Evolutionary conservation across 768 basidiomycete species (phyloP), one percentile per base, ranked within the genome.

Genomic region (Mycena vitilis): DNA sequence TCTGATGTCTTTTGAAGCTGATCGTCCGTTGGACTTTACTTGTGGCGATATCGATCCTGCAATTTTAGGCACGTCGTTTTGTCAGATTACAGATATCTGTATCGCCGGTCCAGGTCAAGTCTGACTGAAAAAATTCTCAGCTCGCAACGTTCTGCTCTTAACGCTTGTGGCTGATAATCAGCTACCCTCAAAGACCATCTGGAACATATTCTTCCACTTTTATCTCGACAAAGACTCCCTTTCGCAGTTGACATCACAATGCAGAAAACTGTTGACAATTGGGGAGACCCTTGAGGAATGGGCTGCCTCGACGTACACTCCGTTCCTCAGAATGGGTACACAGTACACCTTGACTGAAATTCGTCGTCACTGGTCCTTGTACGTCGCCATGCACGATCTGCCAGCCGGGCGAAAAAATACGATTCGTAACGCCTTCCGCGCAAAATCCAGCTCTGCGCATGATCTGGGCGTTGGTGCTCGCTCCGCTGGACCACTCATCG

Each of bases 11-110:
- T 68, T 18, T 8, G 25, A 6, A 78, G 79, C 62, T 22, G 59
- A 65, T 36, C 78, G 84, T 30, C 52, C 53, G 1, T 67, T 86
- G 22, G 86, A 87, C 71, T 82, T 87, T 54, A 88, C 86, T 16
- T 87, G 85, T 63, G 85, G 83, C 60, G 86, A 88, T 74, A 71
- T 77, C 49, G 86, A 88, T 42, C 81, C 85, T 4, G 86, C 81
- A 0, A 74, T 86, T 20, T 68, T 87, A 52, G 84, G 86, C 85
- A 64, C 22, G 75, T 52, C 40, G 25, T n/a, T 36, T 22, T 49
- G 22, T 11, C n/a, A 11, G 36, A 60, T 18, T n/a, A n/a, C n/a
- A n/a, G n/a, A n/a, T n/a, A n/a, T n/a, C n/a, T n/a, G n/a, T n/a
- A n/a, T n/a, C n/a, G n/a, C n/a, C n/a, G n/a, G n/a, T n/a, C n/a